phyloP scores from a whole-genome alignment of 202 grass and related monocot genomes.

The Digitaria exilis region DNA sequence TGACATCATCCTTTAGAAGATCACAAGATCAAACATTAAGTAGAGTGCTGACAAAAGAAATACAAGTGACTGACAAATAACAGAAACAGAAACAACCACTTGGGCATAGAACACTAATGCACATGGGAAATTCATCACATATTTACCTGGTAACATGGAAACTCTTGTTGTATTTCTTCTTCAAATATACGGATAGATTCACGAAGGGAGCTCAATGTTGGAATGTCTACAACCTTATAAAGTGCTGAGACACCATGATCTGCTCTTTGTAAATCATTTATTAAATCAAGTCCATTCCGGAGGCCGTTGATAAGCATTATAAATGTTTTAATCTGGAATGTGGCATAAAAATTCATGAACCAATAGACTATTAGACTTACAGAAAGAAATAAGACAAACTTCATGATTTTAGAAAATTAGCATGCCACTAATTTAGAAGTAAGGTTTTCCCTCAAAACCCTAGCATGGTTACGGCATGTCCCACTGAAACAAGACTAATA shows the following conservation, averaged over 20 bases:
- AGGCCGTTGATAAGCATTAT: conserved; percentile 83
- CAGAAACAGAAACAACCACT: conserved; percentile 29
- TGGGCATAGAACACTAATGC: conserved; percentile 7
- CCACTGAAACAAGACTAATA: not conserved
- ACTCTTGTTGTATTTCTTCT: conserved; percentile 55
- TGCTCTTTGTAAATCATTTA: conserved; percentile 64
- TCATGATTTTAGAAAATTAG: conserved; percentile 17
- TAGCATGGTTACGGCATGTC: conserved; percentile 9
- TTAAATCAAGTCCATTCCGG: conserved; percentile 66
- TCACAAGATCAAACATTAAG: conserved; percentile 32
- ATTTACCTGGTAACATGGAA: conserved; percentile 75
- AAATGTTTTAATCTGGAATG: conserved; percentile 88
- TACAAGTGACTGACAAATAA: conserved; percentile 29
- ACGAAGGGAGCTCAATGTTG: conserved; percentile 61
- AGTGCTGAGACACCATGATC: conserved; percentile 64
- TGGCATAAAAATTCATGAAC: conserved; percentile 28
- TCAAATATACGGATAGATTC: conserved; percentile 68
- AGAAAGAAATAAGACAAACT: not conserved
- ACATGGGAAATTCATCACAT: conserved; percentile 24
- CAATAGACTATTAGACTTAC: not conserved
- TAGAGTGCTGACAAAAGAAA: conserved; percentile 24
- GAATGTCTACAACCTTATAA: conserved; percentile 72
- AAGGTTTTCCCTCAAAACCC: not conserved
- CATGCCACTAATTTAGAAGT: conserved; percentile 8
- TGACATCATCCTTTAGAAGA: conserved; percentile 61